Evolutionary conservation across 2,329 filamentous ascomycete species (phyloP), one percentile per base, ranked within the genome.

Genomic region (Cercospora sp.): DNA sequence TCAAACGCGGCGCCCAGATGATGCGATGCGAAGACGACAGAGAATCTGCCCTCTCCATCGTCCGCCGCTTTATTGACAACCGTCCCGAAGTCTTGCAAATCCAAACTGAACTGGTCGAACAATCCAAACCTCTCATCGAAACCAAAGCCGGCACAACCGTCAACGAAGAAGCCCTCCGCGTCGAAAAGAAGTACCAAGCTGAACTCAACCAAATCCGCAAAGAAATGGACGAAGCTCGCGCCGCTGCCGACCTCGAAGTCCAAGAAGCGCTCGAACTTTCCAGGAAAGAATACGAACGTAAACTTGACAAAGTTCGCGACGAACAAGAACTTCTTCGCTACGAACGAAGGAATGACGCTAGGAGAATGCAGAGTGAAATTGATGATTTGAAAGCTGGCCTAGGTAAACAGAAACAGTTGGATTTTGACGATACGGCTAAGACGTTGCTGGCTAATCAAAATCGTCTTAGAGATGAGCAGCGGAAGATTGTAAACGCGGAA

Each of bases 401-500:
- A 53, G 49, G 49, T 53, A 53, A 53, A 53, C 49, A 53, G 26
- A 53, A 53, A 26, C 18, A 21, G 18, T 53, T 53, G 21, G 49
- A 53, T 26, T 53, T 53, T 7, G 49, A 53, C 21, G 49, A 53
- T 7, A 53, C 49, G 21, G 49, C 26, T 0, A 53, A 21, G 49
- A 53, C 49, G 12, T 16, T 53, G 49, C 49, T 53, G 49, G 49
- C 49, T 53, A 53, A 53, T 53, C 49, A 26, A 21, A 21, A 53
- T 53, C 49, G 49, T 53, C 49, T 53, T 53, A 53, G 49, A 53
- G 49, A 53, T 21, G 58, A 61, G 58, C 58, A 61, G 13, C 9
- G 13, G 21, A 32, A 13, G 34, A 18, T 26, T 37, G 21, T 61
- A 34, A 32, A 8, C 21, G 58, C 58, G n/a, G 58, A 61, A 4